phyloP scores from a whole-genome alignment of 768 basidiomycete species.

The Coprinopsis sp. region DNA sequence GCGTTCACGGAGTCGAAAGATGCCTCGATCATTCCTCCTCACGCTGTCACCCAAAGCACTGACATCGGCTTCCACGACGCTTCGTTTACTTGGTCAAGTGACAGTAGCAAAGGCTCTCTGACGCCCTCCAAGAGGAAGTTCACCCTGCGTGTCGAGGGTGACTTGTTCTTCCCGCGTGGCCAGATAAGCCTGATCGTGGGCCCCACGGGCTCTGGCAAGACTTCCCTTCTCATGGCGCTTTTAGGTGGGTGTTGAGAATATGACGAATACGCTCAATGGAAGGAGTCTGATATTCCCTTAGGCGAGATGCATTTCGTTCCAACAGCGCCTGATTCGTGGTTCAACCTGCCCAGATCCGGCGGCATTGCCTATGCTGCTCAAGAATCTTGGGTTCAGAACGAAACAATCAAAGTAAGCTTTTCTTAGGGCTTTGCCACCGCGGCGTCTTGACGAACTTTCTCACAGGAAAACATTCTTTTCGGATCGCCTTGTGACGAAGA shows the following conservation, averaged over 20 bases:
- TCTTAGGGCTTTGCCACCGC: too few species aligned
- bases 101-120: constrained; percentile 21
- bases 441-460: not conserved
- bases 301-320: constrained; percentile 64
- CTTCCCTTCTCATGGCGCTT: constrained; percentile 59
- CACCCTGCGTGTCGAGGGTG: constrained; percentile 45
- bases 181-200: constrained; percentile 54
- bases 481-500: constrained; percentile 67
- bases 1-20: constrained; percentile 20
- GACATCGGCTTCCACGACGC: constrained; percentile 49
- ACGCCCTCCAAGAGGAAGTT: constrained; percentile 49
- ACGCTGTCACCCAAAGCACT: constrained; percentile 11
- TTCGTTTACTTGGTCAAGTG: constrained; percentile 50
- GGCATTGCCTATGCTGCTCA: constrained; percentile 77
- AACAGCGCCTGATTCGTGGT: constrained; percentile 49
- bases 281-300: too few species aligned
- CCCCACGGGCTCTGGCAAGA: constrained; percentile 57
- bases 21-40: constrained; percentile 11
- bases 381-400: constrained; percentile 78
- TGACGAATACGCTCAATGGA: too few species aligned
- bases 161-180: constrained; percentile 48
- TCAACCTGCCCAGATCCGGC: constrained; percentile 54
- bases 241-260: constrained; percentile 30
- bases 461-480: constrained; percentile 70
- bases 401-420: constrained; percentile 51